These are phyloP conservation scores for Colletotrichum limetticola DNA, from an alignment of 2,329 filamentous ascomycete genomes.

Conservation along the genomic window DNA sequence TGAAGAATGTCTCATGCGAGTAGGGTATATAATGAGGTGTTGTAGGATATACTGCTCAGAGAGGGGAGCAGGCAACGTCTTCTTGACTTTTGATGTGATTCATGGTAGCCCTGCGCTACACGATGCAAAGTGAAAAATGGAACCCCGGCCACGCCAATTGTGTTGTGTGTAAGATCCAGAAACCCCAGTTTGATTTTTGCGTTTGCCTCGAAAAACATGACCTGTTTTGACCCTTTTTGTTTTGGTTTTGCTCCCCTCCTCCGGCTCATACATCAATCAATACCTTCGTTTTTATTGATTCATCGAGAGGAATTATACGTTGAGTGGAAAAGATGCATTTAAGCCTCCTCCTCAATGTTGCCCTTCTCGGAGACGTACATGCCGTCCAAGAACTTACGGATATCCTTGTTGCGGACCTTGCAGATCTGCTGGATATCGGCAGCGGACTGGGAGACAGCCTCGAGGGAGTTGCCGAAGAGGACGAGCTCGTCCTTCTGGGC, in stretches of 20 bases:
- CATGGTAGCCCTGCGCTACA: slow-evolving; percentile 12
- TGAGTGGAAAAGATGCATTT: slow-evolving; percentile 40
- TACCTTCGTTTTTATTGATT: neutral
- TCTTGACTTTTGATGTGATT: slow-evolving; percentile 18
- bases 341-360: slow-evolving; percentile 84
- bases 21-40: neutral
- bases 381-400: slow-evolving; percentile 99
- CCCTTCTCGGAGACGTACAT: slow-evolving; percentile 99
- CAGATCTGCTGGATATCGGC: slow-evolving; percentile 99
- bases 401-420: slow-evolving; percentile 99
- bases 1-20: slow-evolving; percentile 2
- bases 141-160: slow-evolving; percentile 12
- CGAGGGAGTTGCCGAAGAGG: slow-evolving; percentile 92
- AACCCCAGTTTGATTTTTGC: slow-evolving; percentile 9
- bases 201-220: slow-evolving; percentile 12
- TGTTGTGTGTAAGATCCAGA: slow-evolving; percentile 10
- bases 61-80: slow-evolving; percentile 7
- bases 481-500: slow-evolving; percentile 98
- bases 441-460: slow-evolving; percentile 96
- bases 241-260: slow-evolving; percentile 11
- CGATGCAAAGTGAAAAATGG: slow-evolving; percentile 1
- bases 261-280: neutral
- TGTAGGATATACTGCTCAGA: neutral
- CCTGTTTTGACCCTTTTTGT: slow-evolving; percentile 1
- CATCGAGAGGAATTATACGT: neutral